Evolutionary conservation across 225 moss, liverwort and hornwort genomes (phyloP), one percentile per base, ranked within the genome.

Genomic region (Sphagnum tenellum): DNA sequence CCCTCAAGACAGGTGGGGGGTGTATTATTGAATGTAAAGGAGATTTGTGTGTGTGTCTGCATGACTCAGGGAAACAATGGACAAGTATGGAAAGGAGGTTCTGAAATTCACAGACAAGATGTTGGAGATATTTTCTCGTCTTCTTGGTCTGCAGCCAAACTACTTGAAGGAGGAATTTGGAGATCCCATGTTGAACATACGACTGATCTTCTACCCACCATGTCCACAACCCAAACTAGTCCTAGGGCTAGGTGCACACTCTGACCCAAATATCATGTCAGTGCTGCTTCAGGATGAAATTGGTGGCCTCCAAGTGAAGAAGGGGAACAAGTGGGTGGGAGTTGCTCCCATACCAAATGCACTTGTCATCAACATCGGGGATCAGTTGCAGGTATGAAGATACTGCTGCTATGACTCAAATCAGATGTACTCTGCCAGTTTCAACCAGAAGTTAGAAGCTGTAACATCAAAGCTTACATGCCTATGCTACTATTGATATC

Each of bases 241-340:
- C 29, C 53, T 78, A 0, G 78, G 81, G 3, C 4, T 64, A 53
- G 49, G 82, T n/a, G 64, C 76, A 0, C 83, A 84, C 73, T 79
- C 72, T 4, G 80, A 79, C 59, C 77, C 80, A 47, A 77, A 72
- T 8, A 71, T 76, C 56, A 47, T 80, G 67, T 68, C 80, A 0
- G n/a, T 80, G 5, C 3, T 83, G 55, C 14, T 48, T 61, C 80
- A 80, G 63, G 77, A 77, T 62, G 44, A 71, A 5, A 54, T 79
- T 0, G 77, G 72, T 7, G 83, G 83, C 46, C 72, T 80, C 4
- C 77, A 84, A 62, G 80, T 84, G 48, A 84, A 71, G 70, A 60
- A 73, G 2, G 63, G 70, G 1, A 12, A 45, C 48, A 46, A 49
- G 2, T 77, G 80, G 77, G 60, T 77, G 45, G 72, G 72, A 46